Evolutionary conservation across 1,139 yeast species (phyloP), one percentile per base, ranked within the genome.

Genomic region (Candida pseudoviswanathii): DNA sequence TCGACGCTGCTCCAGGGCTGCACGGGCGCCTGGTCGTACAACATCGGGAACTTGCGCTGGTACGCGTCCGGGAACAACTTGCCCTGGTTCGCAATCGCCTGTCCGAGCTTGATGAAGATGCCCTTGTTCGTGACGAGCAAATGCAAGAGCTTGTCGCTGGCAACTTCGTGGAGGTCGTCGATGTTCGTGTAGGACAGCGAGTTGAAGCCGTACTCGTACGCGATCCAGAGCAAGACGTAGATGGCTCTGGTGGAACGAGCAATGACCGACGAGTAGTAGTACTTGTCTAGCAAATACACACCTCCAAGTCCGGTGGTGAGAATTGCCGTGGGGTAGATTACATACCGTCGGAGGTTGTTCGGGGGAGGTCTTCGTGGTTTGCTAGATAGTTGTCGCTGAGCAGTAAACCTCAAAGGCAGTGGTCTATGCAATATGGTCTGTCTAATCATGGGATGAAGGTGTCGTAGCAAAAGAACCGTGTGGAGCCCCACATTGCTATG

Each of bases 61-160:
- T 70, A 85, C 24, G 81, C 85, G 31, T 72, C 64, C 1, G 96
- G 96, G 58, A 88, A 81, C 54, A 85, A 71, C 10, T 77, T 69
- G 1, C 88, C 86, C 59, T 86, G 91, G 58, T 86, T 81, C 16
- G 91, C 91, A 39, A 86, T 78, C 36, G 88, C 85, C 68, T 86
- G 92, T 37, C 92, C 92, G 57, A 86, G 65, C 64, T 88, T 88
- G 60, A 88, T 84, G 61, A 85, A 88, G 21, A 88, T 71, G 0
- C 96, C 95, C 59, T 84, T 85, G 61, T 88, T 88, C 3, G 66
- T 64, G 53, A 71, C 66, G 51, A 88, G 63, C 58, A 87, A 65
- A 41, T 78, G 65, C 55, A 80, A 75, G 37, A 88, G 64, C 44
- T 81, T 65, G 43, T 81, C 79, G 2, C 94, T 81, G 30, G 83